Evolutionary conservation across 2,329 filamentous ascomycete genomes (phyloP), one percentile per base, ranked within the genome.

Genomic region (Fusarium udum): DNA sequence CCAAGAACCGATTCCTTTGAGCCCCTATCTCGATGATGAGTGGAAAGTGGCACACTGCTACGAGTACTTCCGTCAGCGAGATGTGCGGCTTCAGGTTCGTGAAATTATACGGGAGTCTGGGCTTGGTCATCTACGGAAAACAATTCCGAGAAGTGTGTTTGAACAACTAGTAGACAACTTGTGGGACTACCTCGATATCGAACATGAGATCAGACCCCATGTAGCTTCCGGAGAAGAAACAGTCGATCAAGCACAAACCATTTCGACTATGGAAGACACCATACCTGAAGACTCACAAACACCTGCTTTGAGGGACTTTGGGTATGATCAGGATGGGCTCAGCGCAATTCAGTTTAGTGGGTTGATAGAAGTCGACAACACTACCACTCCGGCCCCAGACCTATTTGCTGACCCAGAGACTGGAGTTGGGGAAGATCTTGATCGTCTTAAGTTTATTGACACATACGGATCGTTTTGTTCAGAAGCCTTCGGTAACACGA

Each of bases 81-180:
- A 14, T 52, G 48, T 34, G 31, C 22, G 7, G 31, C 3, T 3
- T 2, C 12, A 7, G 16, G 3, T 11, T 14, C 5, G 4, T 15
- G 0, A 7, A 26, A 24, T 52, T 9, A 26, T 20, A 36, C 16
- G 15, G 1, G n/a, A 52, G 16, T 34, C 48, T 52, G 7, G 12
- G 18, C 22, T 52, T 36, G 6, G n/a, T 7, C 12, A 24, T 20
- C n/a, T 34, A 10, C 3, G 6, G 8, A 7, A 20, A 24, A 20
- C 5, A 14, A 4, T 51, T 6, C 1, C 1, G 5, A 13, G 1
- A 3, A 0, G 9, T n/a, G 2, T 2, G 16, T 34, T 20, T 51
- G 48, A 26, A 26, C 11, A 20, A 20, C 12, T 51, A 16, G 0
- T n/a, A 20, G 2, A 1, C 15, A 2, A 8, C 14, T 10, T 34